A percentile compares a stretch with the other conserved stretches of the same genome.
Conservation (phyloP, 768 basidiomycete species). For the Psilocybe tampanensis region DNA sequence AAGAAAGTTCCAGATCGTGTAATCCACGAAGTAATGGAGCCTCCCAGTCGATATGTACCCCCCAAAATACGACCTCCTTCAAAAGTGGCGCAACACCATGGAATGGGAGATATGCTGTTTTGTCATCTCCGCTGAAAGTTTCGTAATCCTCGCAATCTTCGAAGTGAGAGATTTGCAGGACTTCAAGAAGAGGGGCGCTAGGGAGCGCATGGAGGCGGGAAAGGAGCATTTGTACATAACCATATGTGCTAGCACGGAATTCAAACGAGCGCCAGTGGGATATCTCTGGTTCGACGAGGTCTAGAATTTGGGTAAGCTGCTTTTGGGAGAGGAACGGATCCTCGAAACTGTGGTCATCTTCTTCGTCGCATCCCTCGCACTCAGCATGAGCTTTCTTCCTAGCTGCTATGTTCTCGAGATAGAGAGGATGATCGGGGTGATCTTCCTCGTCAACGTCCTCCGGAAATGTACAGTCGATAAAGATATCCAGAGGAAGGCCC, state of each 20-base stretch:
- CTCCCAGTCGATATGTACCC: constrained; percentile 72
- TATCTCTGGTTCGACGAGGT: constrained; percentile 53
- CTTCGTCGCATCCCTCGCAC: constrained; percentile 10
- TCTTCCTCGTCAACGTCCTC: constrained; percentile 29
- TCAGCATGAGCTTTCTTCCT: constrained; percentile 8
- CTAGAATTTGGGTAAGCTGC: constrained; percentile 38
- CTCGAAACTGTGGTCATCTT: constrained; percentile 5
- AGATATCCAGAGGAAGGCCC: constrained; percentile 54
- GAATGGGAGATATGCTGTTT: constrained; percentile 49
- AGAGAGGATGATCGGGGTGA: constrained; percentile 24
- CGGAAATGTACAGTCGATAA: constrained; percentile 42
- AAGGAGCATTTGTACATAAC: constrained; percentile 48
- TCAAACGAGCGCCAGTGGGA: constrained; percentile 55
- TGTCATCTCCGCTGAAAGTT: constrained; percentile 40
- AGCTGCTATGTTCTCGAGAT: constrained; percentile 22
- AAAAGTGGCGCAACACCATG: constrained; percentile 58
- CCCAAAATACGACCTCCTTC: constrained; percentile 55
- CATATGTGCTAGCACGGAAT: constrained; percentile 47
- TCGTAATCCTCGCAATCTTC: constrained; percentile 48
- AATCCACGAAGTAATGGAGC: constrained; percentile 47
- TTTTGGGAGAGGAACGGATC: constrained; percentile 28
- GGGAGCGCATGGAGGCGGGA: constrained; percentile 42
- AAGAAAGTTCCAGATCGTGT: constrained; percentile 58
- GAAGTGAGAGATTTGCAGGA: constrained; percentile 57
- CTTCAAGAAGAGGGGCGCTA: constrained; percentile 55